Conservation (phyloP, 108 stramenopile genomes). For the Chaetoceros muelleri region DNA sequence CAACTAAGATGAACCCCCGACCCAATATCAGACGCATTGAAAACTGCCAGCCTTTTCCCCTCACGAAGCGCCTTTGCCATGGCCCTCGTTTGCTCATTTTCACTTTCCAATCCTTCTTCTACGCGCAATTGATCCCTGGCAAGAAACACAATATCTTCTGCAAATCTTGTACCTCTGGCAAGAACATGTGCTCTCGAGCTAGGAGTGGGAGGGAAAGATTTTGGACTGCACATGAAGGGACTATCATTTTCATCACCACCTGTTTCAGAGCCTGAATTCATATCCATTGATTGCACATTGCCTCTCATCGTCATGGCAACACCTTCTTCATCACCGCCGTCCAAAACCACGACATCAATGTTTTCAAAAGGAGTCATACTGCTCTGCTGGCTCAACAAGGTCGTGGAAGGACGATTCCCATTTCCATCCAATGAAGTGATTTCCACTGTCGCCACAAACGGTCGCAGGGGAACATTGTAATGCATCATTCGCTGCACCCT, state of each 20-base stretch:
- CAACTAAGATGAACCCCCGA: slow-evolving; percentile 71
- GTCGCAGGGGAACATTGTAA: slow-evolving; percentile 71
- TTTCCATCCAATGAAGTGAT: slow-evolving; percentile 3
- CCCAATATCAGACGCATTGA: slow-evolving; percentile 67
- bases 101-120: slow-evolving; percentile 56
- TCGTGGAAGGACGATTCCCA: not conserved
- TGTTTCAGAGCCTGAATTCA: slow-evolving; percentile 5
- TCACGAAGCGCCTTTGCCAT: slow-evolving; percentile 75
- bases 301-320: too few species aligned
- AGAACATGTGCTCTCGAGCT: slow-evolving; percentile 76
- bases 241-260: slow-evolving; percentile 16
- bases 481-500: slow-evolving; percentile 83
- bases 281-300: not conserved
- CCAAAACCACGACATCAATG: too few species aligned
- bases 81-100: slow-evolving; percentile 71
- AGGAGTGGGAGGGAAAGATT: slow-evolving; percentile 93
- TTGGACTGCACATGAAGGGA: slow-evolving; percentile 93
- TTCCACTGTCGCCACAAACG: slow-evolving; percentile 78
- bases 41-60: slow-evolving; percentile 79
- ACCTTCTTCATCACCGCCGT: too few species aligned
- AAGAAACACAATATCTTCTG: slow-evolving; percentile 90
- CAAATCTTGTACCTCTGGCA: slow-evolving; percentile 70
- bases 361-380: not conserved
- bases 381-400: not conserved
- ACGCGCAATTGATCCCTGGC: slow-evolving; percentile 90